These are phyloP conservation scores for Ceratocystis smalleyi DNA, from an alignment of 2,329 filamentous ascomycete species.

Conservation along the genomic window DNA sequence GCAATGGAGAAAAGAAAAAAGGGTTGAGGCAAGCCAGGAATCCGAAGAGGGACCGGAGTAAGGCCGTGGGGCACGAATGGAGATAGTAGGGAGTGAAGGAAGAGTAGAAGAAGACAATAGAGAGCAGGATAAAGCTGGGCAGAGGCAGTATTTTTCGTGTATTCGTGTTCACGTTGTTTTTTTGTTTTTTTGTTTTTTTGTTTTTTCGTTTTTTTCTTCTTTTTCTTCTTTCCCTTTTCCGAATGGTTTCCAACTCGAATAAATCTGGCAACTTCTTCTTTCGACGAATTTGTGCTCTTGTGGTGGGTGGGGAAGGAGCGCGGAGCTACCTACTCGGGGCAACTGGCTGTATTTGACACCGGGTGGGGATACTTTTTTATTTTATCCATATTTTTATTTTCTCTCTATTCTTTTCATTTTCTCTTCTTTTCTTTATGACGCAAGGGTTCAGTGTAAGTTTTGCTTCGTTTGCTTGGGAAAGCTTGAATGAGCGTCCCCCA, in stretches of 20 bases:
- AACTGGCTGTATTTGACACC: background rate
- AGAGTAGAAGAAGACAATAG: background rate
- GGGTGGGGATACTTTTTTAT: background rate
- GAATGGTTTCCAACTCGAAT: background rate
- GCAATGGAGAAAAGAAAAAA: conserved; percentile 1
- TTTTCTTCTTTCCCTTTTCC: background rate
- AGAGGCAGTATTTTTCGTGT: too few relatives aligned
- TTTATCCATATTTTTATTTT: too few relatives aligned
- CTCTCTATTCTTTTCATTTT: background rate
- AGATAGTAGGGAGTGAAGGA: background rate
- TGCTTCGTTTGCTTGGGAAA: background rate
- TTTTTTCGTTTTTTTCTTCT: too few relatives aligned
- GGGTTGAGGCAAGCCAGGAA: conserved; percentile 15
- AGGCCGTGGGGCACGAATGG: conserved; percentile 18
- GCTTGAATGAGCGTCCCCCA: background rate
- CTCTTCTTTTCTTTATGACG: background rate
- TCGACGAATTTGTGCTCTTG: background rate
- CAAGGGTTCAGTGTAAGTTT: background rate
- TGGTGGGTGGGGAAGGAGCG: background rate
- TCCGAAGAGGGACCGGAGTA: conserved; percentile 22
- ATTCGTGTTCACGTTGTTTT: too few relatives aligned
- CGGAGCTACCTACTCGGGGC: background rate
- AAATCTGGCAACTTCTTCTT: background rate
- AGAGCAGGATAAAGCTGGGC: too few relatives aligned
- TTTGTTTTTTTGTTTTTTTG: too few relatives aligned